Percentiles rank a stretch among this genome's conserved stretches.
Evolutionary conservation across 768 basidiomycete species (phyloP).

Genomic region (Hericium erinaceus): DNA sequence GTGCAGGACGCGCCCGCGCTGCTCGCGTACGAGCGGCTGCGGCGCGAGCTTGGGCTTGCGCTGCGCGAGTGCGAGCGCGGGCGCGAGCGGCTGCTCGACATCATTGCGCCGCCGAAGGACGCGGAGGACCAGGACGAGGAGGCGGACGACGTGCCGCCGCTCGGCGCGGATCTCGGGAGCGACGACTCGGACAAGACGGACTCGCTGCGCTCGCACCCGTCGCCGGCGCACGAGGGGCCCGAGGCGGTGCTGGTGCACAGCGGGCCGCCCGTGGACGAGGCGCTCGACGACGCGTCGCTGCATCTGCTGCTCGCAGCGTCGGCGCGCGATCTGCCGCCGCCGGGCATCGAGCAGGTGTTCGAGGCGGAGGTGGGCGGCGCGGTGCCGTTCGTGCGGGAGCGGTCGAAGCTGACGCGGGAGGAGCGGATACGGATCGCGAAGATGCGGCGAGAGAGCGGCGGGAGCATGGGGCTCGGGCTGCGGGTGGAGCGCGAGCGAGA

Average conservation of each 20-base stretch:
- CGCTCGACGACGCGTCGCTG: conserved; percentile 43
- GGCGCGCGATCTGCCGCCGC: conserved; percentile 47
- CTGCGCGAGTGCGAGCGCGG: conserved; percentile 79
- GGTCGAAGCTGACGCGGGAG: conserved; percentile 60
- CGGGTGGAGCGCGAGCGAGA: conserved; percentile 9
- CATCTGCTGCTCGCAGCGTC: conserved; percentile 47
- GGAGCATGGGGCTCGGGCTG: conserved; percentile 20
- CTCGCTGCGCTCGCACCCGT: conserved; percentile 12
- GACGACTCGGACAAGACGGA: conserved; percentile 43
- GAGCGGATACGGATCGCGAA: conserved; percentile 61
- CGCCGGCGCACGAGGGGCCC: conserved; percentile 19
- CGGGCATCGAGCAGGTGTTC: conserved; percentile 76
- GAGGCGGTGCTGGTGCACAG: conserved; percentile 22
- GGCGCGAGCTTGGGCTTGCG: conserved; percentile 69
- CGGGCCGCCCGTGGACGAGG: neutral
- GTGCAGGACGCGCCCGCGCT: conserved; percentile 34
- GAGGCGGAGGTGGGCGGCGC: conserved; percentile 47
- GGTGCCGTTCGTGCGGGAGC: conserved; percentile 39
- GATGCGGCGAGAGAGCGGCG: conserved; percentile 39
- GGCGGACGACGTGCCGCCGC: conserved; percentile 40
- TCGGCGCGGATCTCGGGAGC: conserved; percentile 38
- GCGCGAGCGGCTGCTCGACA: conserved; percentile 48
- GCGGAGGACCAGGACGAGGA: conserved; percentile 35
- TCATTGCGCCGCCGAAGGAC: conserved; percentile 37
- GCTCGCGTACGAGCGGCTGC: conserved; percentile 64